These are phyloP conservation scores for Penicillium lividum DNA, from an alignment of 495 filamentous ascomycete species.

Conservation along the genomic window DNA sequence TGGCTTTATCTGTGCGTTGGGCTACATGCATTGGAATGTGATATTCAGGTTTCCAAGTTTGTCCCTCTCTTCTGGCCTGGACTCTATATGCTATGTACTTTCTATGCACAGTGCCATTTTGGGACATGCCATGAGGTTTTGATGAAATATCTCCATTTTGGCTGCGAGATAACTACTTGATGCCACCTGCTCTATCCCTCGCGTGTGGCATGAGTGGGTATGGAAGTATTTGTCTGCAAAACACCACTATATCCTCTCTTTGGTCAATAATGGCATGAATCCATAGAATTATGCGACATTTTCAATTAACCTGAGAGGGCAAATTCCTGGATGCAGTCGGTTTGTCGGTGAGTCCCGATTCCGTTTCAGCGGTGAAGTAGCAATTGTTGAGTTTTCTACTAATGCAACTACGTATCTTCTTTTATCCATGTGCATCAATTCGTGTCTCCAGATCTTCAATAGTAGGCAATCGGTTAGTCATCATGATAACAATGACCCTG, in stretches of 20 bases:
- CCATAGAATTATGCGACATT: too few species aligned
- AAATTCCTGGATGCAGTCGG: background rate
- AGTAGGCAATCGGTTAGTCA: too few species aligned
- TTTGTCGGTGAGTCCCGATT: constrained; percentile 1
- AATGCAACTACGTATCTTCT: background rate
- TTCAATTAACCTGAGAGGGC: too few species aligned
- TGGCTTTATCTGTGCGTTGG: constrained; percentile 15
- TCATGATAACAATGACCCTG: too few species aligned
- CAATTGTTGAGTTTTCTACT: background rate
- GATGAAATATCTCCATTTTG: background rate
- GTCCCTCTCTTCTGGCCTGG: background rate
- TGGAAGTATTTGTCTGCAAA: background rate
- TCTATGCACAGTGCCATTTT: background rate
- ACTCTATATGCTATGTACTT: background rate
- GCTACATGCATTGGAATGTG: constrained; percentile 34
- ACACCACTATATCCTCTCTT: background rate
- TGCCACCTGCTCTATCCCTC: background rate
- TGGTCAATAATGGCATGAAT: too few species aligned
- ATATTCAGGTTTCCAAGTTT: constrained; percentile 10
- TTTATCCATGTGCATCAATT: background rate
- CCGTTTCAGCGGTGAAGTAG: background rate
- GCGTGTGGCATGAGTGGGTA: background rate
- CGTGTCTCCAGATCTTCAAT: too few species aligned
- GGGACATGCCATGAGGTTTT: background rate
- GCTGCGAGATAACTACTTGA: background rate